Conservation (phyloP, 2,329 filamentous ascomycete genomes). For the Aspergillus felis region DNA sequence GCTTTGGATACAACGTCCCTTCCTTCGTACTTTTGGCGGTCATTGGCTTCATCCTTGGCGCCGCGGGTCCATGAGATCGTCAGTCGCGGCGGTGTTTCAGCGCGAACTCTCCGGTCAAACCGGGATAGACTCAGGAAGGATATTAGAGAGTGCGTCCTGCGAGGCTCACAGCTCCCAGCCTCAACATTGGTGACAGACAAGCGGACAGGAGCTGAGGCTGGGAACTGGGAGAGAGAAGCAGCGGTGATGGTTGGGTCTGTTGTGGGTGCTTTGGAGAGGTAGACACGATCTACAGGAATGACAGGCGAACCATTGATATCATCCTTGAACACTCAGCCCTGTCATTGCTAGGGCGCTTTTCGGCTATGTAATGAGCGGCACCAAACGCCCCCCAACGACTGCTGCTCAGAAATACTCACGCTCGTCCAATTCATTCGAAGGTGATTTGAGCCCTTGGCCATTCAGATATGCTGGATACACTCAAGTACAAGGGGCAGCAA, state of each 20-base stretch:
- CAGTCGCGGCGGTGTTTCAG: slow-evolving; percentile 75
- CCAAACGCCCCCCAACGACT: too few relatives aligned
- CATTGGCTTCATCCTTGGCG: slow-evolving; percentile 72
- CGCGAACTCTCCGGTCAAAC: slow-evolving; percentile 74
- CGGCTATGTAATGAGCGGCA: background rate
- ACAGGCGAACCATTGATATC: background rate
- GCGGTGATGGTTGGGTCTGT: slow-evolving; percentile 92
- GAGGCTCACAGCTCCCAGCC: slow-evolving; percentile 66
- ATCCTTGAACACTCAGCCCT: background rate
- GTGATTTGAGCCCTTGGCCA: too few relatives aligned
- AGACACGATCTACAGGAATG: background rate
- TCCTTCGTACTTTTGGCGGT: slow-evolving; percentile 90
- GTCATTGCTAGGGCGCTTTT: background rate
- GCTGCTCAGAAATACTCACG: too few relatives aligned
- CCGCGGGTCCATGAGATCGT: slow-evolving; percentile 80
- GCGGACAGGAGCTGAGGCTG: slow-evolving; percentile 43
- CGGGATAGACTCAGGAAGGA: slow-evolving; percentile 70
- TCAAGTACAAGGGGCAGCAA: background rate
- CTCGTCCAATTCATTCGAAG: too few relatives aligned
- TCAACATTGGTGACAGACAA: slow-evolving; percentile 47
- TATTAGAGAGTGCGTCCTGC: slow-evolving; percentile 76
- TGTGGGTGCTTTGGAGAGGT: slow-evolving; percentile 49
- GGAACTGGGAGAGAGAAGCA: slow-evolving; percentile 81
- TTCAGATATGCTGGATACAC: too few relatives aligned
- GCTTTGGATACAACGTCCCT: slow-evolving; percentile 84